Evolutionary conservation across 2,329 filamentous ascomycete genomes (phyloP).

Genomic region (Verticillium longisporum): DNA sequence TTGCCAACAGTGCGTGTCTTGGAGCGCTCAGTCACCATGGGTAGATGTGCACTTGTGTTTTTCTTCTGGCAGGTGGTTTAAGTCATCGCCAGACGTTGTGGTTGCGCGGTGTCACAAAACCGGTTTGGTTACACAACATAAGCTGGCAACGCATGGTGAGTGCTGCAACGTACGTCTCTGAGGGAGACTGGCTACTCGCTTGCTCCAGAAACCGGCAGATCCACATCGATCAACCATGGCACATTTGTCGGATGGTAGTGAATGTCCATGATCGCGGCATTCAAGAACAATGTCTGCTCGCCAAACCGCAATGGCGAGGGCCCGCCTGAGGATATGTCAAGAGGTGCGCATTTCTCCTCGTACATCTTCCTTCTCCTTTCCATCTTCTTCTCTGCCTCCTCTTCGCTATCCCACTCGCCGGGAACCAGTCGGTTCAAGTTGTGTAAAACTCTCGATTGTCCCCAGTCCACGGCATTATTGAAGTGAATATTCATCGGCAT

Average conservation of each 20-base stretch:
- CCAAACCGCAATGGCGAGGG: constrained; percentile 20
- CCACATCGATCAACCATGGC: constrained; percentile 3
- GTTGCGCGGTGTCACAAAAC: no score
- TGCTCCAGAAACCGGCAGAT: neutral
- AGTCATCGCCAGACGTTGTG: no score
- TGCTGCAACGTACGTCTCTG: no score
- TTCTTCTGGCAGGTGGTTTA: no score
- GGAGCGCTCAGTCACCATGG: no score
- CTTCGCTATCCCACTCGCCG: neutral
- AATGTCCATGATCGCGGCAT: constrained; percentile 42
- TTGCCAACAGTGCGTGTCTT: no score
- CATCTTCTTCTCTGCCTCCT: neutral
- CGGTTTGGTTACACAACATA: no score
- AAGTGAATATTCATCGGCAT: neutral
- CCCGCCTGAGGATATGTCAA: constrained; percentile 9
- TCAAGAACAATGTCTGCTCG: constrained; percentile 46
- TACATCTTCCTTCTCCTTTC: neutral
- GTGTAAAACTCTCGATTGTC: constrained; percentile 27
- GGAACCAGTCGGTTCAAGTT: constrained; percentile 17
- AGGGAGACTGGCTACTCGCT: no score
- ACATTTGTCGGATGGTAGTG: constrained; percentile 28
- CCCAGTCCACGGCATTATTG: constrained; percentile 37
- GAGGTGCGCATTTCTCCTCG: neutral
- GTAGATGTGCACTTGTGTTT: no score
- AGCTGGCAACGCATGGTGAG: no score